Evolutionary conservation across 2,329 filamentous ascomycete species (phyloP).

Genomic region (Verticillium zaregamsianum): DNA sequence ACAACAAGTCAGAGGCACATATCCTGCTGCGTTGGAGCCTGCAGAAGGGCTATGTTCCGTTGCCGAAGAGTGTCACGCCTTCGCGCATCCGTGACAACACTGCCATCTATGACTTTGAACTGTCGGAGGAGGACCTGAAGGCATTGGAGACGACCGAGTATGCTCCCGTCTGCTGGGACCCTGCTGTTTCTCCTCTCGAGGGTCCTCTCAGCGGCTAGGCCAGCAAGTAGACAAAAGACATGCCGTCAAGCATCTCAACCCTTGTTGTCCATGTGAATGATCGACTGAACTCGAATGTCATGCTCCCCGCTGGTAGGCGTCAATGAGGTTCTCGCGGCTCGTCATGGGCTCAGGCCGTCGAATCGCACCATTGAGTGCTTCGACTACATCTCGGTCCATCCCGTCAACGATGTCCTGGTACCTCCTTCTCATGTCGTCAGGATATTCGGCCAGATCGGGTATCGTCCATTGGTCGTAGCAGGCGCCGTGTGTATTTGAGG

Average conservation of each 20-base stretch:
- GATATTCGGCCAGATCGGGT: slow-evolving; percentile 12
- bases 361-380: not conserved
- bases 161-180: slow-evolving; percentile 53
- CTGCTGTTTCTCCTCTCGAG: slow-evolving; percentile 43
- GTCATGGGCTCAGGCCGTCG: slow-evolving; percentile 14
- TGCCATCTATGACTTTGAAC: slow-evolving; percentile 50
- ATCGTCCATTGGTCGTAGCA: slow-evolving; percentile 15
- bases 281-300: not conserved
- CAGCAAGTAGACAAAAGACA: not conserved
- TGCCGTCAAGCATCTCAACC: not conserved
- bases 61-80: slow-evolving; percentile 70
- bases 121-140: slow-evolving; percentile 48
- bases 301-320: not conserved
- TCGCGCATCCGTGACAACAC: slow-evolving; percentile 63
- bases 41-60: slow-evolving; percentile 70
- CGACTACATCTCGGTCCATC: slow-evolving; percentile 7
- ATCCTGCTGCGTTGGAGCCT: slow-evolving; percentile 76
- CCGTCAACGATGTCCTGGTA: slow-evolving; percentile 7
- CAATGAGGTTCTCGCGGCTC: slow-evolving; percentile 12
- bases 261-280: not conserved
- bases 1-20: slow-evolving; percentile 71
- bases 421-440: slow-evolving; percentile 4
- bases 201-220: not conserved
- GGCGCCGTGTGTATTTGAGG: slow-evolving; percentile 12
- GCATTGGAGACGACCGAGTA: slow-evolving; percentile 47